Percentiles rank a stretch among this genome's conserved stretches.
Evolutionary conservation across 2,329 filamentous ascomycete species (phyloP).

Genomic region (Cladorrhinum sp.): DNA sequence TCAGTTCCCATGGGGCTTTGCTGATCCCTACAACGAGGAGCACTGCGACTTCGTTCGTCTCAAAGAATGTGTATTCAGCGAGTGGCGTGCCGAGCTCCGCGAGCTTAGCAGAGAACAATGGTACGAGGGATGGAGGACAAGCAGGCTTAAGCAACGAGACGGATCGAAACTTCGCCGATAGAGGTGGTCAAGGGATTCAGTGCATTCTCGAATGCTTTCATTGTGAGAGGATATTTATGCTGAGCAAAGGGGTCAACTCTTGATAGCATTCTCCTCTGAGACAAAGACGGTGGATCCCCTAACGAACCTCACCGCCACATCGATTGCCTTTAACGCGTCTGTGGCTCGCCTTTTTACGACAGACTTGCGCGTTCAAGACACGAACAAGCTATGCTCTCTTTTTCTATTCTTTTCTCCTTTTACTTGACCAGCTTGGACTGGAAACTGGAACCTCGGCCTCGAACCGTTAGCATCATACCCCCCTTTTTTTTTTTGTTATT

Average conservation of each 20-base stretch:
- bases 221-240: background rate
- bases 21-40: constrained; percentile 83
- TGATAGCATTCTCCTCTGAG: background rate
- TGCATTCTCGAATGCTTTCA: background rate
- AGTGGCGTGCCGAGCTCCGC: constrained; percentile 88
- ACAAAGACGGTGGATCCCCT: background rate
- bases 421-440: background rate
- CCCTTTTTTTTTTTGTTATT: background rate
- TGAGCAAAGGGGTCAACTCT: background rate
- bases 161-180: constrained; percentile 38
- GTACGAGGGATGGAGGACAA: constrained; percentile 94
- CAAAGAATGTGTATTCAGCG: constrained; percentile 86
- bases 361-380: background rate
- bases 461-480: background rate
- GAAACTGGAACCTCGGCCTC: background rate
- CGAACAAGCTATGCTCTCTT: background rate
- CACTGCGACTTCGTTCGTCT: constrained; percentile 93
- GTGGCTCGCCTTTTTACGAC: background rate
- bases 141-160: constrained; percentile 56
- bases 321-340: no score
- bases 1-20: constrained; percentile 94
- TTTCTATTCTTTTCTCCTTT: background rate
- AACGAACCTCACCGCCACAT: background rate
- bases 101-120: constrained; percentile 87
- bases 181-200: background rate